Evolutionary conservation across 202 grass and related monocot species (phyloP), one percentile per base, ranked within the genome.

Genomic region (Setaria italica): DNA sequence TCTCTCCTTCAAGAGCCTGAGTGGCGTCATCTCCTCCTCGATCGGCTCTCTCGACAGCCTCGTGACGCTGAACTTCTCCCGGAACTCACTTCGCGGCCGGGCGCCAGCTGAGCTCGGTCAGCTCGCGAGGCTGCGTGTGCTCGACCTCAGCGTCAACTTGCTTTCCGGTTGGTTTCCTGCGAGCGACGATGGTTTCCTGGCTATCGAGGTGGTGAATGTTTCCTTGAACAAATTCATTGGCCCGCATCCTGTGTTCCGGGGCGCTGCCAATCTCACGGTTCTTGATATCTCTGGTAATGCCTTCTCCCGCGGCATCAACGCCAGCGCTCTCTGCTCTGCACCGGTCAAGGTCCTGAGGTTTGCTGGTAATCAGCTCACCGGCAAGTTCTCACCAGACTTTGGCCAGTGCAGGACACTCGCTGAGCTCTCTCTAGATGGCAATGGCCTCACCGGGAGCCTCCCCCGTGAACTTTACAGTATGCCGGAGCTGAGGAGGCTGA

Each of bases 191-290:
- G 86, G 57, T 30, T 90, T 94, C 62, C 82, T 74, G 16, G 82
- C 78, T 4, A 83, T 94, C 67, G 64, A 85, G 74, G 64, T 81
- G 72, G 76, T 94, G 63, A 94, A 97, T 50, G 6, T 92, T 12
- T 97, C 94, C 71, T 84, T 43, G 57, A 97, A 97, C 86, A 19
- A 5, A 2, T 88, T 97, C 81, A 81, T 46, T 2, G 92, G 92
- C 7, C 81, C 42, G 2, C 92, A 90, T 53, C 94, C 92, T 2
- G 42, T 32, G 46, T 79, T 92, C 42, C 55, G 30, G 2, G 14
- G 39, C 15, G 91, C 87, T 1, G 19, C 33, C 5, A 97, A 88
- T 78, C 87, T 97, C 68, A 67, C 21, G 35, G 50, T 83, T 16
- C 87, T 92, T 60, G 90, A 97, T 21, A 34, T 92, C 73, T 83